Evolutionary conservation across 2,329 filamentous ascomycete genomes (phyloP).

Genomic region (Penicillium vulpinum): DNA sequence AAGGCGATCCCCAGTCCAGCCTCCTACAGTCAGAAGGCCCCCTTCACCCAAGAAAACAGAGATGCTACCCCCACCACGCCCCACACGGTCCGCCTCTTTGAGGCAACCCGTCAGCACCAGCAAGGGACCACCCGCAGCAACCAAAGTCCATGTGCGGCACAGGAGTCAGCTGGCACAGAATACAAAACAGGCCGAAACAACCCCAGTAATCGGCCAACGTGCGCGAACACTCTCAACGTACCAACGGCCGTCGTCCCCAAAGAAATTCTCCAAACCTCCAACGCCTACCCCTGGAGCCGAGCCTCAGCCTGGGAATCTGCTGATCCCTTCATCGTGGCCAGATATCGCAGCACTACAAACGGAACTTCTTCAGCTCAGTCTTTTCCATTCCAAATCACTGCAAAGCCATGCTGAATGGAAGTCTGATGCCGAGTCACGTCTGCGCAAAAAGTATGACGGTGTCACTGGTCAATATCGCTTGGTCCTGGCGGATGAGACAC

Average conservation of each 20-base stretch:
- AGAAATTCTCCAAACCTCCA: slow-evolving; percentile 35
- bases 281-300: slow-evolving; percentile 17
- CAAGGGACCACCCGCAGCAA: slow-evolving; percentile 13
- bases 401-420: slow-evolving; percentile 35
- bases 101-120: slow-evolving; percentile 33
- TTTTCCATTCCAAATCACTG: slow-evolving; percentile 37
- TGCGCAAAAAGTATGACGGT: slow-evolving; percentile 37
- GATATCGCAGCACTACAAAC: slow-evolving; percentile 42
- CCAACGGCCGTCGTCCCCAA: slow-evolving; percentile 43
- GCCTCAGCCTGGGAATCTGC: slow-evolving; percentile 18
- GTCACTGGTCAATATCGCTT: slow-evolving; percentile 38
- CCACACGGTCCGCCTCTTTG: slow-evolving; percentile 39
- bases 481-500: slow-evolving; percentile 34
- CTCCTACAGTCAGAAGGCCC: slow-evolving; percentile 11
- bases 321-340: slow-evolving; percentile 34
- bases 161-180: slow-evolving; percentile 36
- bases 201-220: slow-evolving; percentile 22
- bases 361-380: slow-evolving; percentile 46
- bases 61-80: slow-evolving; percentile 37
- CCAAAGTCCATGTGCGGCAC: slow-evolving; percentile 35
- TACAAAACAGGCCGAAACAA: slow-evolving; percentile 19
- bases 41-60: slow-evolving; percentile 32
- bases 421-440: slow-evolving; percentile 27
- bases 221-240: slow-evolving; percentile 37
- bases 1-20: slow-evolving; percentile 11